Evolutionary conservation across 2,329 filamentous ascomycete genomes (phyloP).

Genomic region (Dothistroma septosporum): DNA sequence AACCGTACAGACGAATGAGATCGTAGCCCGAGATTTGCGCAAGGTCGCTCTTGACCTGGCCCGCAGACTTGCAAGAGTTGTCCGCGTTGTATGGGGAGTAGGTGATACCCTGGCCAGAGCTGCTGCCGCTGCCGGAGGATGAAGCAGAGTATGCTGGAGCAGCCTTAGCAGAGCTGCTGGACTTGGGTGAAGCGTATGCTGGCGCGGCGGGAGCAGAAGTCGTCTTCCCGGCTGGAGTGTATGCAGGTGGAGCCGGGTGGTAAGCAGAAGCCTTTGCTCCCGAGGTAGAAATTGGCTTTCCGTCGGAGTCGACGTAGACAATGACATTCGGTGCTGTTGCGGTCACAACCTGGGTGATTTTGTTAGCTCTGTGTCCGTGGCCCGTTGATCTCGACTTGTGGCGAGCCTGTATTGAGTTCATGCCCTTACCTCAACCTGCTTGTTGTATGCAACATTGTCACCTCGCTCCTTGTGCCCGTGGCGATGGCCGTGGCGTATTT

Average conservation of each 20-base stretch:
- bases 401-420: background rate
- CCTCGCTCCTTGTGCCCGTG: conserved; percentile 38
- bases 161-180: conserved; percentile 13
- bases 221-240: background rate
- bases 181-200: conserved; percentile 11
- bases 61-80: conserved; percentile 62
- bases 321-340: conserved; percentile 49
- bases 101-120: conserved; percentile 47
- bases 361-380: background rate
- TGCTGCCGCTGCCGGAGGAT: conserved; percentile 1
- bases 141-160: conserved; percentile 1
- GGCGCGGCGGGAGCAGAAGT: conserved; percentile 4
- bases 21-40: conserved; percentile 55
- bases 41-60: conserved; percentile 63
- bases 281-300: conserved; percentile 45
- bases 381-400: too few species aligned
- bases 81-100: conserved; percentile 57
- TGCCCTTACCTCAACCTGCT: conserved; percentile 24
- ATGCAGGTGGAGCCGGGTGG: background rate
- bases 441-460: conserved; percentile 24
- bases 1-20: conserved; percentile 71
- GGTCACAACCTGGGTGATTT: conserved; percentile 33
- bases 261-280: background rate
- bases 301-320: conserved; percentile 58
- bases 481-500: conserved; percentile 36